Base-by-base conservation (phyloP, 495 filamentous ascomycete species). In the Aspergillus olivimuriae region DNA sequence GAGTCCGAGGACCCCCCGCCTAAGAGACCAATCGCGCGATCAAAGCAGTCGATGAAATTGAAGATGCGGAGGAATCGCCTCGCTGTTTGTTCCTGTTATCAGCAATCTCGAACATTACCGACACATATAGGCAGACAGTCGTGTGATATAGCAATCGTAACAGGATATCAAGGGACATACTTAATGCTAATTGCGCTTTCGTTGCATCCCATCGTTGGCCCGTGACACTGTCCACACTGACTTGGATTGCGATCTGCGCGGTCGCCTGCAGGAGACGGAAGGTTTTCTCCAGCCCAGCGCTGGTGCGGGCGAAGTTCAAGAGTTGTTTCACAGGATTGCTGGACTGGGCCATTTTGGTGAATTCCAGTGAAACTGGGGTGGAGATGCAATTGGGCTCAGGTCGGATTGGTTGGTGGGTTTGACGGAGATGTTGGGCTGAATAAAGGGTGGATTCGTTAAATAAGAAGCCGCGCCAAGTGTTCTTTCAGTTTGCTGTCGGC, bases 21-120 rank as follows among this genome's bases (percentile, higher is more conserved):
- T 0, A 67, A 46, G 20, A 68, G 44, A 0, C 35, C 42, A 20
- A 62, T 70, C 2, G 76, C 78, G 4, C 62, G 60, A 26, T 62
- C 37, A 51, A 86, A 83, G n/a, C 62, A 65, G 10, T 78, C 80
- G 4, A 84, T 61, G 57, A 81, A 83, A 23, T 75, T 73, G 50
- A 82, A 83, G 43, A 81, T 63, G 18, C 82, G 72, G 56, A 86
- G 71, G 60, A 68, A 81, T 6, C 80, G 68, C 18, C 82, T 62
- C 8, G 69, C 74, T 57, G 15, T n/a, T n/a, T n/a, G n/a, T n/a
- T n/a, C n/a, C n/a, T n/a, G n/a, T n/a, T n/a, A n/a, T n/a, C n/a
- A n/a, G n/a, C n/a, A n/a, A n/a, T n/a, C n/a, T n/a, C n/a, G n/a
- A n/a, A n/a, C n/a, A n/a, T n/a, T n/a, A n/a, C n/a, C n/a, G n/a